Conservation (phyloP, 306 rosid species). For the Ormosia semicastrata region DNA sequence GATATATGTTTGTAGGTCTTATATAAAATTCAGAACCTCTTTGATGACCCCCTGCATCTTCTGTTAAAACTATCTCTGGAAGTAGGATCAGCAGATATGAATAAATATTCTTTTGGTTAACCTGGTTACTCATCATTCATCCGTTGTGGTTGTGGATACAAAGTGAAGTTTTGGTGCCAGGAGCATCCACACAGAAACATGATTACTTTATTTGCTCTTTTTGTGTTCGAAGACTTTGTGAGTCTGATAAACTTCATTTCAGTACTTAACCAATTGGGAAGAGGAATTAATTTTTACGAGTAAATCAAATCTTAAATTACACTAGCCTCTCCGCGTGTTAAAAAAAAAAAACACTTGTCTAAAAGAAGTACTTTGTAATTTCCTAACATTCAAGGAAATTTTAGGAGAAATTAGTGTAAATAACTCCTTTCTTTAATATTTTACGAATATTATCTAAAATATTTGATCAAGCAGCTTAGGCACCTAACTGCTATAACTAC, state of each 20-base stretch:
- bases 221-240: neutral
- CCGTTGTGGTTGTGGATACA: neutral
- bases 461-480: too few relatives aligned
- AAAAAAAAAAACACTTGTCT: too few relatives aligned
- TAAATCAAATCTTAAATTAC: neutral
- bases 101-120: neutral
- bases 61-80: neutral
- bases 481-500: too few relatives aligned
- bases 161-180: neutral
- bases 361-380: too few relatives aligned
- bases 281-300: neutral
- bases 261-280: neutral
- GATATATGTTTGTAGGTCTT: slow-evolving; percentile 17
- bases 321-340: neutral
- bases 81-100: neutral
- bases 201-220: neutral
- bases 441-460: too few relatives aligned
- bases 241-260: neutral
- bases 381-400: too few relatives aligned
- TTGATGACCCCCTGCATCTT: slow-evolving; percentile 15
- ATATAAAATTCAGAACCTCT: neutral
- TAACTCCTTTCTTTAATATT: too few relatives aligned
- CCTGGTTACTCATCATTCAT: neutral
- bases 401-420: too few relatives aligned
- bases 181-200: neutral